Percentiles rank a stretch among this genome's conserved stretches.
Conservation (phyloP, 139 green algal species). For the Chlamydomonas schloesseri region DNA sequence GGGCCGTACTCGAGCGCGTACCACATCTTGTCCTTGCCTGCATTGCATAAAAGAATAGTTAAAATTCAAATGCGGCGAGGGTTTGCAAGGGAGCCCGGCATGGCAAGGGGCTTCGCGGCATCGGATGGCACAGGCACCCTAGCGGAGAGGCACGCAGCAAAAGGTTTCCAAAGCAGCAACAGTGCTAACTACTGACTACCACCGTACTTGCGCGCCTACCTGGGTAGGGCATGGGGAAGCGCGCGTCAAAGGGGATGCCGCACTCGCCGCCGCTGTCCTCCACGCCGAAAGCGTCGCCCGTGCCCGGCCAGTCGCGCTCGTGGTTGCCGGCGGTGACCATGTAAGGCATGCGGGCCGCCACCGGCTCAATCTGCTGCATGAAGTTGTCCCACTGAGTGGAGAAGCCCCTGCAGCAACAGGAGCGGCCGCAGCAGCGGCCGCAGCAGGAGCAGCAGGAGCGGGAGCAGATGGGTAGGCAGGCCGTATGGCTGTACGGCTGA, state of each 20-base stretch:
- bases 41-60: too few species aligned
- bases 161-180: too few species aligned
- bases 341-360: constrained; percentile 70
- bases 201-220: too few species aligned
- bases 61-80: too few species aligned
- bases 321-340: constrained; percentile 86
- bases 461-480: too few species aligned
- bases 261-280: constrained; percentile 80
- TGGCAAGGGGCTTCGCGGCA: too few species aligned
- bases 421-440: too few species aligned
- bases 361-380: constrained; percentile 72
- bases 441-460: too few species aligned
- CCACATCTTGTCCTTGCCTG: constrained; percentile 54
- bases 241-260: constrained; percentile 70
- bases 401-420: constrained; percentile 70
- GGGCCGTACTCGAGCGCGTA: constrained; percentile 86
- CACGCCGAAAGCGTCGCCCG: constrained; percentile 56
- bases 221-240: constrained; percentile 67
- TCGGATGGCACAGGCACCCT: constrained; percentile 15
- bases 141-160: too few species aligned
- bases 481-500: too few species aligned
- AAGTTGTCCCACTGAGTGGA: constrained; percentile 80
- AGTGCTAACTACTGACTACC: too few species aligned
- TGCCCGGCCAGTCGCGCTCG: constrained; percentile 81
- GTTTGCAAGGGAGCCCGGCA: too few species aligned